Evolutionary conservation across 2,329 filamentous ascomycete species (phyloP), one percentile per base, ranked within the genome.

Genomic region (Westerdykella ornata): DNA sequence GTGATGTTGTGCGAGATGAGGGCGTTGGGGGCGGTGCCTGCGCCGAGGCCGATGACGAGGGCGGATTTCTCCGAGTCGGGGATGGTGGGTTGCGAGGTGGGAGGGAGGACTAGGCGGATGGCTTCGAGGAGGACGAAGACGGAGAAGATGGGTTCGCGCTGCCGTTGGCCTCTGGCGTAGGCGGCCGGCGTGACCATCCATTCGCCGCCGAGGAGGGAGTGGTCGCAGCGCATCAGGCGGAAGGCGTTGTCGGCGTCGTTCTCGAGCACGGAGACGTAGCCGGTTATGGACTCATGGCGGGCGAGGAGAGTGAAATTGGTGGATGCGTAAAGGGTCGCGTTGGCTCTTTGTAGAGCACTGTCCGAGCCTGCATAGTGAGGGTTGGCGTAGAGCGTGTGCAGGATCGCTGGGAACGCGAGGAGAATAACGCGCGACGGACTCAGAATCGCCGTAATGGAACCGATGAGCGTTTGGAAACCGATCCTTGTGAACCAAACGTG

Each of bases 61-160:
- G 90, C 90, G 37, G 78, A 85, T 35, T 85, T 85, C 44, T 85
- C 70, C n/a, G 67, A 68, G 52, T 89, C 85, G 68, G 68, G 38
- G 72, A 66, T 12, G 66, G 68, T 20, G n/a, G 30, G n/a, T 9
- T 48, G 48, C n/a, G 39, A 28, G 26, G 74, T 70, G 4, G 73
- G 67, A 1, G 52, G 44, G 38, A 36, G 50, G 17, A 95, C 74
- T 22, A 98, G 75, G 16, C 92, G 79, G 5, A 97, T 84, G 3
- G 90, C 88, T 65, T 98, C 92, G 1, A 98, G 78, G 76, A 95
- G 94, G 18, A 87, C 83, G 63, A 98, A 98, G n/a, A 97, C 84
- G 8, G 87, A 84, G 61, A 97, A 98, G 42, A 98, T 87, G 0
- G 90, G 88, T 66, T 98, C 92, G 9, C 80, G 78, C 14, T 88